These are phyloP conservation scores for Cystobasidium pallidum DNA, from an alignment of 1,284 basidiomycete species.

Conservation along the genomic window DNA sequence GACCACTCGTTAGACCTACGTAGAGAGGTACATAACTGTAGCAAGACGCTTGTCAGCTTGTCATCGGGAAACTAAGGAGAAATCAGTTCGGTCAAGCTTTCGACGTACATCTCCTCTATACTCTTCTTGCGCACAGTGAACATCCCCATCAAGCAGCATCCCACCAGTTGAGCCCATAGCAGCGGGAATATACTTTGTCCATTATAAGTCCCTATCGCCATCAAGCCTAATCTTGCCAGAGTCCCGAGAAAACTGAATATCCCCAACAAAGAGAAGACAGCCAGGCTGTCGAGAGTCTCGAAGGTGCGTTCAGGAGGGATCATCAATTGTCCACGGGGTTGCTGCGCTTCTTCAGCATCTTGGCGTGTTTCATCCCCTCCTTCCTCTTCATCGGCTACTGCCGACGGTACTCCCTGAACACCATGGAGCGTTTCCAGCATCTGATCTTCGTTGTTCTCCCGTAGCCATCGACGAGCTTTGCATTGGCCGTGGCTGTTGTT, in stretches of 20 bases:
- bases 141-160: constrained; percentile 91
- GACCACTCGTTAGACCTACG: constrained; percentile 86
- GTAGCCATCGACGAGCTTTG: too few relatives aligned
- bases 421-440: too few relatives aligned
- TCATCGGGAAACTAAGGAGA: not conserved
- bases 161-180: constrained; percentile 83
- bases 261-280: constrained; percentile 54
- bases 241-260: constrained; percentile 58
- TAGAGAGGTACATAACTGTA: constrained; percentile 82
- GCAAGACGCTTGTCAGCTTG: not conserved
- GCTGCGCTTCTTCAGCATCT: not conserved
- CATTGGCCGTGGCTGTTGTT: too few relatives aligned
- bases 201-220: constrained; percentile 64
- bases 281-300: not conserved
- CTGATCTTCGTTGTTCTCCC: not conserved
- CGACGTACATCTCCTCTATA: constrained; percentile 72
- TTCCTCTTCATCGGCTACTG: not conserved
- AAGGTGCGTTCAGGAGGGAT: constrained; percentile 15
- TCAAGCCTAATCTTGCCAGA: constrained; percentile 56
- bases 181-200: constrained; percentile 79
- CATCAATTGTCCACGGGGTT: not conserved
- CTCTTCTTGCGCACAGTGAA: constrained; percentile 69
- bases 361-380: not conserved
- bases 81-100: not conserved
- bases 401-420: not conserved